Percentiles rank a stretch among this genome's conserved stretches.
These are phyloP conservation scores for Xylariaceae sp. DNA, from an alignment of 2,329 filamentous ascomycete genomes.

Conservation along the genomic window DNA sequence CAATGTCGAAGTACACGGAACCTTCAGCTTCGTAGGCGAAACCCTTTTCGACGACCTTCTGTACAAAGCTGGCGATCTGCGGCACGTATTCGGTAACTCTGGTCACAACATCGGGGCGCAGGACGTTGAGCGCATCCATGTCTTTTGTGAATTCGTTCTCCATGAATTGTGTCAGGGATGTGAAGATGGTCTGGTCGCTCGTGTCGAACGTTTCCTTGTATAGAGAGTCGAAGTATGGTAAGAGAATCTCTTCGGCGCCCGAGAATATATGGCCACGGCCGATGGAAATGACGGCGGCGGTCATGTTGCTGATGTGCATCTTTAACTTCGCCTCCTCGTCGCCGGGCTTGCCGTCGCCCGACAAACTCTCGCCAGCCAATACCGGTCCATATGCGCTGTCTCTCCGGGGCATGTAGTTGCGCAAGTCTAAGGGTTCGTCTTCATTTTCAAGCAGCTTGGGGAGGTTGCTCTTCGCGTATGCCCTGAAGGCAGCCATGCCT, in stretches of 20 bases:
- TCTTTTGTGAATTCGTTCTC: slow-evolving; percentile 85
- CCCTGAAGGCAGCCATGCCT: slow-evolving; percentile 48
- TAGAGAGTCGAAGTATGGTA: slow-evolving; percentile 74
- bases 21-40: slow-evolving; percentile 80
- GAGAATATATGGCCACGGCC: slow-evolving; percentile 47
- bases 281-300: slow-evolving; percentile 46
- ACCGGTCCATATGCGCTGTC: slow-evolving; percentile 51
- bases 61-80: slow-evolving; percentile 80
- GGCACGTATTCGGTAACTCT: slow-evolving; percentile 89
- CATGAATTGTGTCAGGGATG: slow-evolving; percentile 76
- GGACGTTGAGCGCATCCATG: slow-evolving; percentile 79
- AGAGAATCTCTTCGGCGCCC: slow-evolving; percentile 60
- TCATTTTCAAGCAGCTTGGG: slow-evolving; percentile 45
- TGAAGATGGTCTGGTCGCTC: slow-evolving; percentile 69
- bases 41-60: slow-evolving; percentile 75
- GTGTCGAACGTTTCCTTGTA: slow-evolving; percentile 59
- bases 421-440: slow-evolving; percentile 40
- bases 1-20: slow-evolving; percentile 91
- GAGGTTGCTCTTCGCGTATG: slow-evolving; percentile 52
- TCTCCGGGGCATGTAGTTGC: slow-evolving; percentile 46
- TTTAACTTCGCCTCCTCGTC: slow-evolving; percentile 83
- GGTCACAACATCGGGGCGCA: slow-evolving; percentile 75
- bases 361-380: slow-evolving; percentile 50
- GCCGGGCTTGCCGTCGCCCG: slow-evolving; percentile 55
- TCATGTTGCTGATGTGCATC: slow-evolving; percentile 73